Evolutionary conservation across 1,139 yeast species (phyloP).

Genomic region (Magnusiomyces suaveolens): DNA sequence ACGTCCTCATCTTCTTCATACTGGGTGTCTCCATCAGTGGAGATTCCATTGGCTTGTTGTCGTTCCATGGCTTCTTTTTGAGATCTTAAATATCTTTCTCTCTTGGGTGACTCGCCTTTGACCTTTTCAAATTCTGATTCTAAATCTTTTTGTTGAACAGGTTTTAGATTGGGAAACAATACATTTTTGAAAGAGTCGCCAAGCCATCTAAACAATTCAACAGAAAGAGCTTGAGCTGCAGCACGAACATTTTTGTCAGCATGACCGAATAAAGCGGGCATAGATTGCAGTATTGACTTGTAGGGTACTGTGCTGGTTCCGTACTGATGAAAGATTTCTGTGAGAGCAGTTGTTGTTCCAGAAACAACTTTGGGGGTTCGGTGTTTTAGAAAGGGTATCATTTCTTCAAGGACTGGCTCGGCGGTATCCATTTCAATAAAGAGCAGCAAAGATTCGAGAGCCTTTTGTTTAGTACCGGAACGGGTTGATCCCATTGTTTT

Average conservation of each 20-base stretch:
- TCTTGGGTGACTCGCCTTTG: slow-evolving; percentile 41
- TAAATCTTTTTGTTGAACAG: slow-evolving; percentile 85
- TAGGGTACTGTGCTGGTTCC: slow-evolving; percentile 67
- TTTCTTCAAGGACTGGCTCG: slow-evolving; percentile 55
- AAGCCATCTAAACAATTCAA: slow-evolving; percentile 67
- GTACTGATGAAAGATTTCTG: slow-evolving; percentile 49
- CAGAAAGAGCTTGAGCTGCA: slow-evolving; percentile 61
- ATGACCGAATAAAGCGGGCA: slow-evolving; percentile 70
- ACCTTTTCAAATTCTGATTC: slow-evolving; percentile 54
- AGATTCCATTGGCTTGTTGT: slow-evolving; percentile 22
- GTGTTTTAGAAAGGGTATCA: slow-evolving; percentile 53
- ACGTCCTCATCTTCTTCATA: slow-evolving; percentile 34
- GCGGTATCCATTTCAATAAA: slow-evolving; percentile 61
- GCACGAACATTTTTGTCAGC: slow-evolving; percentile 82
- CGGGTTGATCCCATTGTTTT: slow-evolving; percentile 72
- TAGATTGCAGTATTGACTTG: slow-evolving; percentile 45
- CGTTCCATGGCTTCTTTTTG: slow-evolving; percentile 38
- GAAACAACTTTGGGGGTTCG: slow-evolving; percentile 73
- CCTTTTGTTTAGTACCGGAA: slow-evolving; percentile 59
- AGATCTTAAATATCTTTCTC: slow-evolving; percentile 46
- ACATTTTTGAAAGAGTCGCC: slow-evolving; percentile 54
- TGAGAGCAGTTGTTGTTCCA: slow-evolving; percentile 50
- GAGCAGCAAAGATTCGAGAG: slow-evolving; percentile 53
- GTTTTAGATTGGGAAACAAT: slow-evolving; percentile 66
- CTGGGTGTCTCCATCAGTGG: no score